A percentile compares a stretch with the other conserved stretches of the same genome.
Conservation (phyloP, 2,329 filamentous ascomycete species). For the Talaromyces sp. region DNA sequence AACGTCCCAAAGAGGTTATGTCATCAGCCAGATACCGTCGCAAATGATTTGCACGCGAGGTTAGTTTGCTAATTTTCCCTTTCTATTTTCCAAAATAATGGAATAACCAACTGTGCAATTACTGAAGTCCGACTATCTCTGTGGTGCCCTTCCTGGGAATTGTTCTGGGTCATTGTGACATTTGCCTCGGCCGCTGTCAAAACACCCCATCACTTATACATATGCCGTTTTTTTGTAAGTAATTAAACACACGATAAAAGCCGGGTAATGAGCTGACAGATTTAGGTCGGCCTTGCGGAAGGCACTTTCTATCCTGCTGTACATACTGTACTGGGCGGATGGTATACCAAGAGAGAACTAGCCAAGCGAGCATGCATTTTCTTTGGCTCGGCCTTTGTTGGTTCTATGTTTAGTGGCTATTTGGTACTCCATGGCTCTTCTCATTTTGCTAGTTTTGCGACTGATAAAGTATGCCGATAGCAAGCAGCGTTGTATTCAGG, state of each 20-base stretch:
- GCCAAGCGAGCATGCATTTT: constrained; percentile 34
- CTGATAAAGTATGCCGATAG: background rate
- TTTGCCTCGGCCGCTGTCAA: constrained; percentile 26
- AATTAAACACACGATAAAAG: constrained; percentile 19
- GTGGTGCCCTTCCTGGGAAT: constrained; percentile 15
- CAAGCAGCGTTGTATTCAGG: constrained; percentile 7
- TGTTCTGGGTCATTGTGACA: constrained; percentile 26
- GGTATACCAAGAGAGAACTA: constrained; percentile 39
- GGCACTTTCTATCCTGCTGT: constrained; percentile 7
- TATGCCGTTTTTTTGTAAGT: constrained; percentile 32
- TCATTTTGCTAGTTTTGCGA: background rate
- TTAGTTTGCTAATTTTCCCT: constrained; percentile 7
- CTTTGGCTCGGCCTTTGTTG: constrained; percentile 27
- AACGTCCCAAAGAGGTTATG: constrained; percentile 4
- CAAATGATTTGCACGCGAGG: constrained; percentile 6
- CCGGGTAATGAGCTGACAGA: background rate
- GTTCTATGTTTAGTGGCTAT: constrained; percentile 33
- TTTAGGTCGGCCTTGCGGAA: constrained; percentile 4
- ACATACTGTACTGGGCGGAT: constrained; percentile 30
- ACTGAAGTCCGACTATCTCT: constrained; percentile 3
- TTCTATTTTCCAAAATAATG: constrained; percentile 15
- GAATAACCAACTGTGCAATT: constrained; percentile 5
- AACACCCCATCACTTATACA: constrained; percentile 26
- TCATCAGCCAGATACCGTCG: constrained; percentile 17
- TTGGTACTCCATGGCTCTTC: constrained; percentile 11